Evolutionary conservation across 768 basidiomycete species (phyloP).

Genomic region (Mycena capillaripes): DNA sequence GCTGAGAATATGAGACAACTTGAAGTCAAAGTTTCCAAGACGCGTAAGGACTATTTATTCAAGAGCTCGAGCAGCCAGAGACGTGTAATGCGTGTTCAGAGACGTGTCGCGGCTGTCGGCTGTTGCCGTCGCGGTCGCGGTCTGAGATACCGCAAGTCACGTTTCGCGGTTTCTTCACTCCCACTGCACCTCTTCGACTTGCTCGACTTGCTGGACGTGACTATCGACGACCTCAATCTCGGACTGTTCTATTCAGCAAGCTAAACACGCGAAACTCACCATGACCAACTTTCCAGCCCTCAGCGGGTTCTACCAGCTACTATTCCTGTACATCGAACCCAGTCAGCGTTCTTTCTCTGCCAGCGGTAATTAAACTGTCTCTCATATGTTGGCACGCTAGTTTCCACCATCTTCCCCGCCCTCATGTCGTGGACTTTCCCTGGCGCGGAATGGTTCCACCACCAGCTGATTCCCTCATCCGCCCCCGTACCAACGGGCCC

Average conservation of each 20-base stretch:
- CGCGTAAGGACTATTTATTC: conserved; percentile 22
- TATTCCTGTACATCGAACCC: conserved; percentile 79
- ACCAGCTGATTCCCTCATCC: conserved; percentile 70
- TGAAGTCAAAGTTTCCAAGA: not conserved
- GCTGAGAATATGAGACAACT: not conserved
- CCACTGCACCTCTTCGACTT: not conserved
- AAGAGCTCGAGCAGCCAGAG: not conserved
- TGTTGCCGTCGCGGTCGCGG: not conserved
- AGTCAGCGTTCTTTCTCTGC: conserved; percentile 48
- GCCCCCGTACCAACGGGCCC: conserved; percentile 45
- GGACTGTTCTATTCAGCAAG: not conserved
- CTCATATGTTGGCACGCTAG: conserved; percentile 17
- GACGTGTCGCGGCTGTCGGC: too few relatives aligned
- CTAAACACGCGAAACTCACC: not conserved
- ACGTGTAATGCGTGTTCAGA: conserved; percentile 32
- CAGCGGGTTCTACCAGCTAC: conserved; percentile 70
- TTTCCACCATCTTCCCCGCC: conserved; percentile 53
- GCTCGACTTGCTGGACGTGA: not conserved
- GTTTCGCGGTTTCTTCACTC: not conserved
- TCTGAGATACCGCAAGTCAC: not conserved
- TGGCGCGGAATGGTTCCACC: conserved; percentile 77
- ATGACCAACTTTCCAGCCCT: conserved; percentile 60
- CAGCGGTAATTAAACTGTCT: not conserved
- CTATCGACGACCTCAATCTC: not conserved
- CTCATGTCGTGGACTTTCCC: conserved; percentile 66